Base-by-base conservation (phyloP, 768 basidiomycete genomes). In the Auricularia sp. region DNA sequence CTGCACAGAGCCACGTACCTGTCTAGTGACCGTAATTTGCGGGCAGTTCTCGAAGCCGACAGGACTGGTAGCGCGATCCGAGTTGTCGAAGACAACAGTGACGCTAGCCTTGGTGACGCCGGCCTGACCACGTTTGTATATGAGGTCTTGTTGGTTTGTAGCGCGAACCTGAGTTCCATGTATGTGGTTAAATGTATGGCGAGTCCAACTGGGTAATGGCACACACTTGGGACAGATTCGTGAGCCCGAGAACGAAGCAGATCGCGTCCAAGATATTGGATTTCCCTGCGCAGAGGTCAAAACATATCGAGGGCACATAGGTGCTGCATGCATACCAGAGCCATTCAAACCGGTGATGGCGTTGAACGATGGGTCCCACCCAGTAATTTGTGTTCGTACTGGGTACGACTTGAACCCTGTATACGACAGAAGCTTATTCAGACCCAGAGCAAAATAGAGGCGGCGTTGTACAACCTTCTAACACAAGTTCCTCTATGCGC, bases 221-320 rank as follows among this genome's bases (percentile, higher is more conserved):
- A 61, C 84, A 63, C 67, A 91, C 95, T 67, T 88, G 87, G n/a
- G 89, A 79, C 89, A 98, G 91, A 74, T 98, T 98, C 2, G 95
- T 98, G 68, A 98, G 91, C 16, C 97, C 97, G 21, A 99, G 82
- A 16, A 98, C 97, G 73, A 99, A 99, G 76, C 95, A 97, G 76
- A 98, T 98, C 65, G 97, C 95, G 79, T 99, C 97, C 67, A 99
- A 85, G 70, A 99, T 98, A 78, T 99, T 99, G 65, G 94, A 97
- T 79, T 99, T 98, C 70, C 96, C 96, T 0, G 93, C 96, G 2
- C 6, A 18, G 4, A 59, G 34, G 4, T 29, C 29, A 29, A 2
- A 2, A 29, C 29, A 29, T 29, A 29, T 29, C 29, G 0, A 29
- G 0, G 29, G 29, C 29, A 29, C 29, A 2, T 29, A 29, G 29